Evolutionary conservation across 2,329 filamentous ascomycete genomes (phyloP).

Genomic region (Drechslerella coelobrocha): DNA sequence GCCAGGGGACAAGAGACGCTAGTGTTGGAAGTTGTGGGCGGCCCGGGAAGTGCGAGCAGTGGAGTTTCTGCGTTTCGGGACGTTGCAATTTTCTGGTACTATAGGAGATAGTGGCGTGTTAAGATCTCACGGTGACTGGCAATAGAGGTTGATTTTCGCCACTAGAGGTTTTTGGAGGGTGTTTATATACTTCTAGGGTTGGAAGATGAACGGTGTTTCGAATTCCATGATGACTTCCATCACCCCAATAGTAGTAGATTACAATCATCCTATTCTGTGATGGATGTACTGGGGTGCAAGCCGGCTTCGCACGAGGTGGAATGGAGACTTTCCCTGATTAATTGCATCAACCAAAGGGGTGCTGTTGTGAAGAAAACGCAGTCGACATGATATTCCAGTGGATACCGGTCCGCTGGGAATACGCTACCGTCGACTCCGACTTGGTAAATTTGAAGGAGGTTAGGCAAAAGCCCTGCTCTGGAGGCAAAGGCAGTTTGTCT

Average conservation of each 20-base stretch:
- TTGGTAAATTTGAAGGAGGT: background rate
- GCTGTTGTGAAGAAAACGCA: background rate
- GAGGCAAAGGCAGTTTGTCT: background rate
- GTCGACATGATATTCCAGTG: conserved; percentile 4
- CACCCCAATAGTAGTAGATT: background rate
- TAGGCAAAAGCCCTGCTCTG: background rate
- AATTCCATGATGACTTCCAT: background rate
- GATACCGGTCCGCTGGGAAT: background rate
- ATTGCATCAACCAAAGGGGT: background rate
- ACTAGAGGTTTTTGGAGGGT: background rate
- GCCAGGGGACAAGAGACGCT: conserved; percentile 36
- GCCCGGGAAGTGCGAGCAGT: background rate
- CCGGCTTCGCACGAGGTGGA: background rate
- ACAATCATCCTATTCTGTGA: conserved; percentile 13
- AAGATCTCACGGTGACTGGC: background rate
- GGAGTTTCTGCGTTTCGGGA: conserved; percentile 1
- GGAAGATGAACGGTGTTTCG: background rate
- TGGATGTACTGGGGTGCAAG: conserved; percentile 2
- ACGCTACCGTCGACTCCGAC: background rate
- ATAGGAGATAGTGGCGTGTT: background rate
- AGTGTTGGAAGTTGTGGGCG: conserved; percentile 30
- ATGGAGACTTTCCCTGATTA: conserved; percentile 10
- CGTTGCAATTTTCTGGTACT: background rate
- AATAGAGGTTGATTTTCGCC: background rate
- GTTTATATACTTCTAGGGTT: conserved; percentile 7